phyloP scores from a whole-genome alignment of 108 stramenopile species.

The Conticribra weissflogii region DNA sequence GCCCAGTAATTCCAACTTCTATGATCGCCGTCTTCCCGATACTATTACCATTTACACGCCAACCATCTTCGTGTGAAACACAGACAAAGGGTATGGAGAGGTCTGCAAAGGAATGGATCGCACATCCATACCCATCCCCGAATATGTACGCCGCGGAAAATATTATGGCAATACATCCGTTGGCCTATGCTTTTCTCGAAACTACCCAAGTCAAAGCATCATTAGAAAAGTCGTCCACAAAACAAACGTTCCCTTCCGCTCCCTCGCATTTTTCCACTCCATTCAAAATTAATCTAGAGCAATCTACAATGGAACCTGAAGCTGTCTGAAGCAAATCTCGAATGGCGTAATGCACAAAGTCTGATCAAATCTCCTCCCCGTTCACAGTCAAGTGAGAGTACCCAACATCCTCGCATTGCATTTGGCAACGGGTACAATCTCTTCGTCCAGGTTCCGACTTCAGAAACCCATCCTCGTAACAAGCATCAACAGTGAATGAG shows the following conservation, averaged over 20 bases:
- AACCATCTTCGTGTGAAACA: too few species aligned
- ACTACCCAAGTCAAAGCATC: background rate
- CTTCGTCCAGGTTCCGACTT: background rate
- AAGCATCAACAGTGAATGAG: too few species aligned
- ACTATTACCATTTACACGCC: too few species aligned
- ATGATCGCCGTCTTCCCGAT: too few species aligned
- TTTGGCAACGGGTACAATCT: background rate
- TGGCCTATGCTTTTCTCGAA: background rate
- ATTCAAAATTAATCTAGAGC: conserved; percentile 3
- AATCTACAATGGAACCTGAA: conserved; percentile 14
- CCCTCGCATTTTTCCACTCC: background rate
- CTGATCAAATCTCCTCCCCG: background rate
- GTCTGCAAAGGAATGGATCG: too few species aligned
- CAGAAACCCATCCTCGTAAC: too few species aligned
- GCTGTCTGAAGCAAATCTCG: background rate
- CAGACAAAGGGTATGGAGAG: too few species aligned
- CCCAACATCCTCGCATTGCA: background rate
- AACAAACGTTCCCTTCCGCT: conserved; percentile 9
- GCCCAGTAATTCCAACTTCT: conserved; percentile 2
- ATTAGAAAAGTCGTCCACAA: conserved; percentile 7
- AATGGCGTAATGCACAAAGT: conserved; percentile 1
- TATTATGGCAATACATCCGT: conserved; percentile 5
- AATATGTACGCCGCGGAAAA: conserved; percentile 1
- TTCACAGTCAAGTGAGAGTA: too few species aligned
- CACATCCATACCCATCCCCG: background rate